A percentile compares a stretch with the other conserved stretches of the same genome.
phyloP scores from a whole-genome alignment of 164 flowering plant genomes.

The Kalanchoe fedtschenkoi region DNA sequence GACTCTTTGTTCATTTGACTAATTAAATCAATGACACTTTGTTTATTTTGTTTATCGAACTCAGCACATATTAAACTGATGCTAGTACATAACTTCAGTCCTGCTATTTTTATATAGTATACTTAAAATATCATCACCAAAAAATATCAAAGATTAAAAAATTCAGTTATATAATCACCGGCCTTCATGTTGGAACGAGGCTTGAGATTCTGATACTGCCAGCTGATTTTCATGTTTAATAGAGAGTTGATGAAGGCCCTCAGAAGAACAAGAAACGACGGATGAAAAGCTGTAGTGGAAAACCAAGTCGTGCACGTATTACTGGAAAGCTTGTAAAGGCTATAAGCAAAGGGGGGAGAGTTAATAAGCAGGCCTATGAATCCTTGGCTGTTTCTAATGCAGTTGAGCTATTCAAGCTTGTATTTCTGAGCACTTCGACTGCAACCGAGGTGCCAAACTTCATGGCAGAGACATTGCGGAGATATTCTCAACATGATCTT shows the following conservation, averaged over 20 bases:
- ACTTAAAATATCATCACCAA: no score
- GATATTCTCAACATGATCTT: slow-evolving; percentile 81
- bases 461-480: slow-evolving; percentile 63
- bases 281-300: slow-evolving; percentile 17
- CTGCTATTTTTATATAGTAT: no score
- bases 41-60: no score
- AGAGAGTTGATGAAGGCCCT: slow-evolving; percentile 13
- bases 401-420: slow-evolving; percentile 79
- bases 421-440: slow-evolving; percentile 61
- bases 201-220: background rate
- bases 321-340: slow-evolving; percentile 43
- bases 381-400: slow-evolving; percentile 89
- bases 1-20: no score
- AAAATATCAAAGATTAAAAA: no score
- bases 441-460: slow-evolving; percentile 49
- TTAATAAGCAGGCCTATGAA: slow-evolving; percentile 26
- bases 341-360: slow-evolving; percentile 25
- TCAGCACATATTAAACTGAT: no score
- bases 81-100: no score
- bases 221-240: background rate
- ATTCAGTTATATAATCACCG: no score
- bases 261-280: slow-evolving; percentile 13
- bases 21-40: background rate
- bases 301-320: slow-evolving; percentile 28
- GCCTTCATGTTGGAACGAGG: background rate